Conservation (phyloP, 2,329 filamentous ascomycete genomes). For the Lasiodiplodia hormozganensis region DNA sequence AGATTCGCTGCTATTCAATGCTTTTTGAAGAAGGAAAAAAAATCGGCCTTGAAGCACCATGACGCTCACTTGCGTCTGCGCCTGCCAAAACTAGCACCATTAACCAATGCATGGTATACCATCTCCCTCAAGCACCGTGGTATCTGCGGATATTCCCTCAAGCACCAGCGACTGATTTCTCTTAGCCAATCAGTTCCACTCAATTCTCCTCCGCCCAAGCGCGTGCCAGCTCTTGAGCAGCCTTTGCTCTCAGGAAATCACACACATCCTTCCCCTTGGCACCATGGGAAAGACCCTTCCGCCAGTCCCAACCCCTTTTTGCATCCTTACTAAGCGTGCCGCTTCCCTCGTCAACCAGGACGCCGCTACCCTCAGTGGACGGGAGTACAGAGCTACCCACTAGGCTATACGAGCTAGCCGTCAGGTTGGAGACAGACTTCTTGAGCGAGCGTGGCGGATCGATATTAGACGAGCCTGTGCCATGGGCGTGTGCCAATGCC, state of each 20-base stretch:
- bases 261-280: slow-evolving; percentile 75
- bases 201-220: slow-evolving; percentile 68
- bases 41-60: neutral
- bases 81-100: neutral
- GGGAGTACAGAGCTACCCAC: slow-evolving; percentile 74
- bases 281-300: slow-evolving; percentile 61
- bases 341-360: slow-evolving; percentile 48
- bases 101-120: neutral
- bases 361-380: slow-evolving; percentile 55
- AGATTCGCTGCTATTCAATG: neutral
- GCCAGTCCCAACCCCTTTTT: slow-evolving; percentile 77
- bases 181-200: neutral
- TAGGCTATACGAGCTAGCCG: slow-evolving; percentile 65
- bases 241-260: slow-evolving; percentile 71
- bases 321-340: slow-evolving; percentile 40
- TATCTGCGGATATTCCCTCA: neutral
- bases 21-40: neutral
- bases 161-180: neutral
- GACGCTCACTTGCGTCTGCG: slow-evolving; percentile 2
- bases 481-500: slow-evolving; percentile 72
- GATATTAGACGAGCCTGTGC: slow-evolving; percentile 29
- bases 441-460: slow-evolving; percentile 55
- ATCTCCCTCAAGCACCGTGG: neutral
- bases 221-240: slow-evolving; percentile 76
- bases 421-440: slow-evolving; percentile 61